phyloP scores from a whole-genome alignment of 352 stramenopile genomes.

The Thalassiosira sp. region DNA sequence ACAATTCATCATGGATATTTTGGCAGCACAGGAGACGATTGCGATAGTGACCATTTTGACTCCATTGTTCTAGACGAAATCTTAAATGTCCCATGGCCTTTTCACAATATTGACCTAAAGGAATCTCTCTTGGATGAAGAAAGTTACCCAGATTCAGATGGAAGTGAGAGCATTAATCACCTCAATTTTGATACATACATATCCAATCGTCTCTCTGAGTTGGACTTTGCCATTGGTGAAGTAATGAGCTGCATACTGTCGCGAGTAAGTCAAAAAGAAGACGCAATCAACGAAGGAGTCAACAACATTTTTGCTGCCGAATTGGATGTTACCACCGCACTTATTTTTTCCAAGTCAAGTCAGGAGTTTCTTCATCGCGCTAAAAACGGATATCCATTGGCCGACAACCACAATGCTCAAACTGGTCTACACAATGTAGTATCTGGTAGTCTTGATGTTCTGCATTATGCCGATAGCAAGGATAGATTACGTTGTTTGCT shows the following conservation, averaged over 20 bases:
- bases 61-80: constrained; percentile 59
- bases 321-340: constrained; percentile 38
- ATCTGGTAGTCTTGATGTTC: constrained; percentile 28
- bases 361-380: constrained; percentile 41
- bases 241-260: constrained; percentile 45
- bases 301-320: constrained; percentile 42
- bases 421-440: constrained; percentile 30
- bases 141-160: constrained; percentile 27
- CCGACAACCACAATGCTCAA: constrained; percentile 2
- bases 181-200: constrained; percentile 62
- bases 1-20: constrained; percentile 53
- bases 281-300: constrained; percentile 33
- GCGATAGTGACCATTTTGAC: constrained; percentile 37
- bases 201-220: constrained; percentile 50
- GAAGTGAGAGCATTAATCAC: constrained; percentile 18
- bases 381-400: constrained; percentile 36
- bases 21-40: constrained; percentile 13
- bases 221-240: constrained; percentile 40
- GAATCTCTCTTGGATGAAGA: constrained; percentile 44
- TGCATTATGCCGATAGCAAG: constrained; percentile 37
- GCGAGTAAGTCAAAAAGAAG: constrained; percentile 38
- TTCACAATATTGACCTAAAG: constrained; percentile 47
- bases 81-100: constrained; percentile 53
- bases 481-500: constrained; percentile 42
- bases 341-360: constrained; percentile 42